Base-by-base conservation (phyloP, 805 yeast genomes). In the Zygoascus biomembranicola region DNA sequence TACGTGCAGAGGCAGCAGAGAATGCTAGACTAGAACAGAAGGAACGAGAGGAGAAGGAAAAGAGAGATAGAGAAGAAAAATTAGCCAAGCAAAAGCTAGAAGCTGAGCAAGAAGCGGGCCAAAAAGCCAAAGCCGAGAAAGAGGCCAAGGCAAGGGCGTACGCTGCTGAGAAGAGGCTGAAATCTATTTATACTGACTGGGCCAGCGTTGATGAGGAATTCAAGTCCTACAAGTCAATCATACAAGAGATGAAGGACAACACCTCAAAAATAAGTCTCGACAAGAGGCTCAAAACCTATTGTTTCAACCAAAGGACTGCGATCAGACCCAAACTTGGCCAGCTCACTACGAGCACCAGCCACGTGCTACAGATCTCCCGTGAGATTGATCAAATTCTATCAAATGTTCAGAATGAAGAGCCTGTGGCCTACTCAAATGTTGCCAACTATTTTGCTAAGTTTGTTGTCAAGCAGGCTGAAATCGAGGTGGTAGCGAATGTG, bases 311-410 rank as follows among this genome's bases (percentile, higher is more conserved):
- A 52, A 85, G 84, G 63, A 74, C 97, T 49, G 81, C 83, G 61
- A 80, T 94, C 59, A 88, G 88, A 63, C 94, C 97, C 5, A 86
- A 85, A 64, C 82, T 94, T 59, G 98, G 99, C 11, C 98, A 94
- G 70, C 73, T 94, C 56, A 89, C 97, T 1, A 84, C 82, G 63
- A 82, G 90, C 51, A 69, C 65, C 51, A 47, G 67, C 2, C 96
- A 94, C 64, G 72, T 90, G 44, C 63, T 66, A 1, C 67, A 69
- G 23, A 54, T 67, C 49, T 58, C 63, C 1, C 55, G 59, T 5
- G 89, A 83, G 47, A 69, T 94, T 1, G 60, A 71, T 1, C 70
- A 62, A 5, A 63, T 84, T 32, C 69, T 92, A 3, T 66, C 60
- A 4, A 75, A 77, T 42, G 49, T 57, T 42, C 58, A 63, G 8